These are phyloP conservation scores for Rhodomyrtus tomentosa DNA, from an alignment of 345 rosid genomes.

Conservation along the genomic window DNA sequence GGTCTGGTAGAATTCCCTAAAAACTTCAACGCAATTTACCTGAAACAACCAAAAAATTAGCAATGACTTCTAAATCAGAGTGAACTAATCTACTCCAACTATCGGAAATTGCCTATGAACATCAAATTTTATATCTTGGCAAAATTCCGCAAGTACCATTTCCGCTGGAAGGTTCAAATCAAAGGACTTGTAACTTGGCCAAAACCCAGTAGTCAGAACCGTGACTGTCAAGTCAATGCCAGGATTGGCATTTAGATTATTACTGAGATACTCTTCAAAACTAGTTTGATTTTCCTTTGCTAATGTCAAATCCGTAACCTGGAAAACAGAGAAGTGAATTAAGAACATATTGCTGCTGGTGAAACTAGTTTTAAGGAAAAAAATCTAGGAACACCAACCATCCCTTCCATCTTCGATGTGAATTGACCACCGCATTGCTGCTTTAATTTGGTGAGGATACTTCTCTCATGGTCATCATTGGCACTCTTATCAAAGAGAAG, in stretches of 20 bases:
- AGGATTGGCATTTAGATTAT: slow-evolving; percentile 43
- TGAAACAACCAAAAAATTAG: slow-evolving; percentile 10
- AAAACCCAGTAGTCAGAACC: slow-evolving; percentile 83
- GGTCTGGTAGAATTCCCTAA: slow-evolving; percentile 47
- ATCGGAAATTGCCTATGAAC: neutral
- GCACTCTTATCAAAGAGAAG: slow-evolving; percentile 58
- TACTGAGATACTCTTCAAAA: slow-evolving; percentile 60
- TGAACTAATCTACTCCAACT: neutral
- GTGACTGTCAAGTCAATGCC: slow-evolving; percentile 76
- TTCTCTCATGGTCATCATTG: slow-evolving; percentile 62
- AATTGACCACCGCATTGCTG: slow-evolving; percentile 77
- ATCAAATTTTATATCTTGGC: neutral
- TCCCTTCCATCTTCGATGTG: slow-evolving; percentile 79
- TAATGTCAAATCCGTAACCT: slow-evolving; percentile 79
- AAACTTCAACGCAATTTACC: slow-evolving; percentile 64
- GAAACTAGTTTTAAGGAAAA: neutral
- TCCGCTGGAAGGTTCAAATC: slow-evolving; percentile 73
- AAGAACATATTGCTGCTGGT: neutral
- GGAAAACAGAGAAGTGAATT: slow-evolving; percentile 1
- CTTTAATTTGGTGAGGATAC: slow-evolving; percentile 62
- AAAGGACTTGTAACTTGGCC: slow-evolving; percentile 87
- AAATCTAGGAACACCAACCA: slow-evolving; percentile 29
- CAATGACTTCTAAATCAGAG: neutral
- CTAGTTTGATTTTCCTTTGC: slow-evolving; percentile 73
- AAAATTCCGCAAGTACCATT: slow-evolving; percentile 35